Evolutionary conservation across 129 eudicot species (phyloP).

Genomic region (Glebionis coronaria): DNA sequence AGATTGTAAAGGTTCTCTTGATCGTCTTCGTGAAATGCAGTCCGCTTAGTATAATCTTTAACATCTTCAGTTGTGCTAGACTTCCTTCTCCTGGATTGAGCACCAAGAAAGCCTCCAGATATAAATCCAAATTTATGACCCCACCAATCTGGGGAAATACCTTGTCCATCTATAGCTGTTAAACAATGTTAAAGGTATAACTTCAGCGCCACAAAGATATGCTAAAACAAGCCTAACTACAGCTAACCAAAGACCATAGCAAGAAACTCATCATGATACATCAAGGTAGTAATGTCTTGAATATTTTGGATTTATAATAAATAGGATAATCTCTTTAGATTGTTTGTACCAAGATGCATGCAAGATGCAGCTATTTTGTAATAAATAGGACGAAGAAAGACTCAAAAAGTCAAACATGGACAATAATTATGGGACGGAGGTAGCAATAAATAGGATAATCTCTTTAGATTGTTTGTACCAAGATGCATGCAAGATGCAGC

Average conservation of each 20-base stretch:
- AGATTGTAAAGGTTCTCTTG: constrained; percentile 91
- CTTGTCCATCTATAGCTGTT: constrained; percentile 20
- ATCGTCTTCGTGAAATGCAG: constrained; percentile 71
- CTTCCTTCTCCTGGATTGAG: constrained; percentile 59
- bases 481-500: too few relatives aligned
- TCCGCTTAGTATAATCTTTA: constrained; percentile 40
- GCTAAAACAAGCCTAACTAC: constrained; percentile 1
- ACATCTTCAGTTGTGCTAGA: constrained; percentile 26
- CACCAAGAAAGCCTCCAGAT: constrained; percentile 82
- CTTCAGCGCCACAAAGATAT: constrained; percentile 3
- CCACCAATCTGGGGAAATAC: constrained; percentile 83
- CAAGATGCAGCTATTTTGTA: too few relatives aligned
- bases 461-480: too few relatives aligned
- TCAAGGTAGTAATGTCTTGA: neutral
- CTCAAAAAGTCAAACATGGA: too few relatives aligned
- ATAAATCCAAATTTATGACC: constrained; percentile 78
- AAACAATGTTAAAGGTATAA: neutral
- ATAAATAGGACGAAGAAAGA: too few relatives aligned
- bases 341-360: too few relatives aligned
- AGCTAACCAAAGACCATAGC: neutral
- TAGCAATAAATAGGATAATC: too few relatives aligned
- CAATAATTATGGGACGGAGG: too few relatives aligned
- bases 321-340: too few relatives aligned
- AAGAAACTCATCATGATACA: neutral
- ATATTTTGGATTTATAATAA: neutral